Evolutionary conservation across 2,329 filamentous ascomycete species (phyloP).

Genomic region (Dactylellina sp.): DNA sequence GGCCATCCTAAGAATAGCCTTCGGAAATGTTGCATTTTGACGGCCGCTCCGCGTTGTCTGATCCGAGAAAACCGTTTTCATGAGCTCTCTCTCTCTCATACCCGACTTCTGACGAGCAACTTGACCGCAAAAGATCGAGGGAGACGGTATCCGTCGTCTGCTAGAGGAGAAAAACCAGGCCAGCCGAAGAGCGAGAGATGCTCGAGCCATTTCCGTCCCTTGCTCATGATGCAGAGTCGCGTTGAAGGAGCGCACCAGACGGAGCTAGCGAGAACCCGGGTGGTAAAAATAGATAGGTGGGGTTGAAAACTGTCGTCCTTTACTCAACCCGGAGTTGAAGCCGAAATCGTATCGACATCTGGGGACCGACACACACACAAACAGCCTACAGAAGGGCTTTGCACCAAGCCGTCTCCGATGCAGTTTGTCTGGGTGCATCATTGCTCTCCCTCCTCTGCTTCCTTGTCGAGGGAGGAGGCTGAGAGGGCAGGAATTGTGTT

Average conservation of each 20-base stretch:
- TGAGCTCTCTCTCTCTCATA: not conserved
- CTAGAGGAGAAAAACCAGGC: too few relatives aligned
- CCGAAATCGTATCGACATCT: slow-evolving; percentile 41
- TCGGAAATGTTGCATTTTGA: slow-evolving; percentile 53
- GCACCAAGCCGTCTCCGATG: too few relatives aligned
- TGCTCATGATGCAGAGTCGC: not conserved
- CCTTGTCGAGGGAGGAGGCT: too few relatives aligned
- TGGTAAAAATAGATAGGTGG: slow-evolving; percentile 18
- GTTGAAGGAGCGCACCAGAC: slow-evolving; percentile 28
- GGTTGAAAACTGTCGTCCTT: not conserved
- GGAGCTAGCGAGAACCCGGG: not conserved
- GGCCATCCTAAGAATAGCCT: slow-evolving; percentile 43
- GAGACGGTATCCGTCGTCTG: too few relatives aligned
- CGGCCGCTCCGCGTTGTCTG: slow-evolving; percentile 30
- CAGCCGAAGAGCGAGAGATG: too few relatives aligned
- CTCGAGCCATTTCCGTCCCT: too few relatives aligned
- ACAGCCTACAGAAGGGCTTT: not conserved
- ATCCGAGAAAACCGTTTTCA: too few relatives aligned
- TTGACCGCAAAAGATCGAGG: too few relatives aligned
- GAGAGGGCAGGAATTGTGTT: too few relatives aligned
- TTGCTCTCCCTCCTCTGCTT: too few relatives aligned
- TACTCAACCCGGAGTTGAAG: slow-evolving; percentile 3
- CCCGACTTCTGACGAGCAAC: too few relatives aligned
- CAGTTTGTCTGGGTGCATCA: too few relatives aligned
- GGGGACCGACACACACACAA: slow-evolving; percentile 22